phyloP scores from a whole-genome alignment of 495 filamentous ascomycete genomes.

The Xylaria curta region DNA sequence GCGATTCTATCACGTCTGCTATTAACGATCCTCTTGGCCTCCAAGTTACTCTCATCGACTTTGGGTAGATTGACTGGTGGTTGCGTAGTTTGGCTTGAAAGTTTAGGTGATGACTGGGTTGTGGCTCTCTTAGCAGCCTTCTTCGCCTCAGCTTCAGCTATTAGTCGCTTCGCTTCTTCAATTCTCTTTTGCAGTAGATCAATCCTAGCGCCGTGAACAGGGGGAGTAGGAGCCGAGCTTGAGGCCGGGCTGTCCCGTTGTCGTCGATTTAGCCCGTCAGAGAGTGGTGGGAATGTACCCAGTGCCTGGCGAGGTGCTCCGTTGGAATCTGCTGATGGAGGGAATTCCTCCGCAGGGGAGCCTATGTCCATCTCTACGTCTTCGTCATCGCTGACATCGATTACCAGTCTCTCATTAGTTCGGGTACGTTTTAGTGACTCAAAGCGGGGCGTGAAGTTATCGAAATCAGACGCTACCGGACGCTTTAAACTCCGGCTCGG shows the following conservation, averaged over 20 bases:
- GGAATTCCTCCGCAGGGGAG: slow-evolving; percentile 48
- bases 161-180: slow-evolving; percentile 73
- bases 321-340: slow-evolving; percentile 32
- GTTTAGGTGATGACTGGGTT: slow-evolving; percentile 31
- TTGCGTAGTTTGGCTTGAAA: slow-evolving; percentile 33
- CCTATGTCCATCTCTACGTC: slow-evolving; percentile 59
- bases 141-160: slow-evolving; percentile 76
- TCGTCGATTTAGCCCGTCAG: slow-evolving; percentile 45
- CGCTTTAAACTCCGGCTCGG: slow-evolving; percentile 65
- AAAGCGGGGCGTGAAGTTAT: slow-evolving; percentile 56
- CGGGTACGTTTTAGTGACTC: slow-evolving; percentile 64
- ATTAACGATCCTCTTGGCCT: slow-evolving; percentile 39
- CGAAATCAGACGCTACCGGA: slow-evolving; percentile 85
- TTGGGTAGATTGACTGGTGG: slow-evolving; percentile 33
- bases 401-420: slow-evolving; percentile 64
- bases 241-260: slow-evolving; percentile 49
- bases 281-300: slow-evolving; percentile 53
- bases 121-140: slow-evolving; percentile 49
- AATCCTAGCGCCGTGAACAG: slow-evolving; percentile 52
- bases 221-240: slow-evolving; percentile 46
- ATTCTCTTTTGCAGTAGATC: slow-evolving; percentile 72
- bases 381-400: slow-evolving; percentile 74
- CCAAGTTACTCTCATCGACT: not conserved
- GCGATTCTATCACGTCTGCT: slow-evolving; percentile 62
- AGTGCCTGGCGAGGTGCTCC: slow-evolving; percentile 37